Percentiles rank a stretch among this genome's conserved stretches.
phyloP scores from a whole-genome alignment of 768 basidiomycete species.

The Leucosporidium yakuticum region DNA sequence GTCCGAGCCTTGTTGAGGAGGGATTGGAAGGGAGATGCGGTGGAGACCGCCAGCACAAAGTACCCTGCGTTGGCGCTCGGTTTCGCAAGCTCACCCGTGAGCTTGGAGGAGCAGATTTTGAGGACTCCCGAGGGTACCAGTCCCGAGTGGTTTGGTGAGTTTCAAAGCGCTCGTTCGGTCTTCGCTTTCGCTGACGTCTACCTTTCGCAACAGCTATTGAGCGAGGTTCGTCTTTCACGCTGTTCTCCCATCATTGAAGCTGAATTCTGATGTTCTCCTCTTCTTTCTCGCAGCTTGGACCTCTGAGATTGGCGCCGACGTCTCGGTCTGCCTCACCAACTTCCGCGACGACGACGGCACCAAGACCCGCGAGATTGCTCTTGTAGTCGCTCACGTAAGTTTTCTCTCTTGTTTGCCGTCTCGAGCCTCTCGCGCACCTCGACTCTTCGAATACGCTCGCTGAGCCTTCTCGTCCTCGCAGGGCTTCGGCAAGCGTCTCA shows the following conservation, averaged over 20 bases:
- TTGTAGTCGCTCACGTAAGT: conserved; percentile 33
- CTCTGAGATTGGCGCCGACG: conserved; percentile 29
- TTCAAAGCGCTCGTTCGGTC: no score
- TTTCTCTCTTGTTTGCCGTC: neutral
- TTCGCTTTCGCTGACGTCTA: neutral
- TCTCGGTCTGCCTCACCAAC: conserved; percentile 27
- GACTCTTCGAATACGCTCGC: neutral
- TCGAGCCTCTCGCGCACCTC: conserved; percentile 13
- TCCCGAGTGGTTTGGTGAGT: conserved; percentile 49
- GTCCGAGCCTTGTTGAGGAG: conserved; percentile 24
- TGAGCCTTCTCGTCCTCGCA: neutral
- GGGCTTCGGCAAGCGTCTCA: neutral
- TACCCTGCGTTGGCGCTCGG: conserved; percentile 25
- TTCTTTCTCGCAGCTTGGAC: conserved; percentile 22
- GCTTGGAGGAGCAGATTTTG: conserved; percentile 28
- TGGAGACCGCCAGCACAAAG: conserved; percentile 18
- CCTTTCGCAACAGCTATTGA: conserved; percentile 11
- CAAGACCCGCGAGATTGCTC: conserved; percentile 26
- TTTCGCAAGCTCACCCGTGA: conserved; percentile 28
- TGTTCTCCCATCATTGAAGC: no score
- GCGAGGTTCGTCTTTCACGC: conserved; percentile 8
- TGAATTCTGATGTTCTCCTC: no score
- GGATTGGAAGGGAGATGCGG: conserved; percentile 34
- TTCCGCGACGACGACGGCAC: conserved; percentile 16
- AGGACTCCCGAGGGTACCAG: conserved; percentile 46